Evolutionary conservation across 2,329 filamentous ascomycete species (phyloP).

Genomic region (Leptographium radiaticola): DNA sequence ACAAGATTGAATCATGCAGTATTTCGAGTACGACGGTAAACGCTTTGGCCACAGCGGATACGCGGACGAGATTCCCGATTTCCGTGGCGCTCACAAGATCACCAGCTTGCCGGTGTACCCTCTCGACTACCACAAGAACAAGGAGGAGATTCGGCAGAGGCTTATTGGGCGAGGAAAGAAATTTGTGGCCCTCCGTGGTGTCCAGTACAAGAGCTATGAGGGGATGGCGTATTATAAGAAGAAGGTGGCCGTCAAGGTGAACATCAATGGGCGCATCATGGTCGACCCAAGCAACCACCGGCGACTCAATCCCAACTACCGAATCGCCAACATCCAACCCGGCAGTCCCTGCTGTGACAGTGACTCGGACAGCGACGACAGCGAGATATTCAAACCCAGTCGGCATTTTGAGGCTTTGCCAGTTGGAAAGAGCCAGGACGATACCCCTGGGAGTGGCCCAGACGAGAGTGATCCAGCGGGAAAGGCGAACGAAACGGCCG

Average conservation of each 20-base stretch:
- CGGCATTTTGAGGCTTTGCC: conserved; percentile 21
- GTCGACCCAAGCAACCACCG: conserved; percentile 72
- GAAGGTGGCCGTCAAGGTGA: conserved; percentile 65
- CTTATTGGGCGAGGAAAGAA: conserved; percentile 74
- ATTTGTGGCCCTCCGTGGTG: conserved; percentile 68
- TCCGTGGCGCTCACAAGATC: conserved; percentile 74
- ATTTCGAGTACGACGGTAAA: conserved; percentile 83
- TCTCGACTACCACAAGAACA: conserved; percentile 64
- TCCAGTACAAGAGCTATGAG: conserved; percentile 71
- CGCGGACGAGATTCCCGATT: conserved; percentile 55
- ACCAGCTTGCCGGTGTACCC: conserved; percentile 66
- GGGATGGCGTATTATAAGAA: conserved; percentile 79
- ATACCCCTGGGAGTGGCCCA: neutral
- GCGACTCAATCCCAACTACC: conserved; percentile 77
- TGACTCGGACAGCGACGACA: conserved; percentile 25
- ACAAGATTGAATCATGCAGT: conserved; percentile 26
- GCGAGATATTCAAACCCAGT: conserved; percentile 12
- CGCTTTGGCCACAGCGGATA: conserved; percentile 65
- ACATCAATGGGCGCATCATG: conserved; percentile 81
- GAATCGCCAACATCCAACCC: conserved; percentile 58
- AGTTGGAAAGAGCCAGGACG: neutral
- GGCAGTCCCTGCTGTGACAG: conserved; percentile 45
- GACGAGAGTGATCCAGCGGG: neutral
- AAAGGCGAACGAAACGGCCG: conserved; percentile 19
- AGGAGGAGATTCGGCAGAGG: conserved; percentile 47